Evolutionary conservation across 2,329 filamentous ascomycete species (phyloP), one percentile per base, ranked within the genome.

Genomic region (Hyphodiscus sp.): DNA sequence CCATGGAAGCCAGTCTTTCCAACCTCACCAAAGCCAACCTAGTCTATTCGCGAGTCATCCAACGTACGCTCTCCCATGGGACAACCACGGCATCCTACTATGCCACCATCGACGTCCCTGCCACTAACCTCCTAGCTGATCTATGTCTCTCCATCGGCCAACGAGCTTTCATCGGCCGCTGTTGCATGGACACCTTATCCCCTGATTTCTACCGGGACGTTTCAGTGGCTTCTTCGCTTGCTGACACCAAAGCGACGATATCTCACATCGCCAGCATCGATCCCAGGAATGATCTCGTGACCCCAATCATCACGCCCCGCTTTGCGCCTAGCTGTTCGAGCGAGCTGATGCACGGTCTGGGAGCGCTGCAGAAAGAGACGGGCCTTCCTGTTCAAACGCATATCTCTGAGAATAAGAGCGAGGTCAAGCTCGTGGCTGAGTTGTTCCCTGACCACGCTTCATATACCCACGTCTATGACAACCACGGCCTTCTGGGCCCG

Each of bases 51-150:
- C 85, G 86, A 54, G 86, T 89, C 59, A 81, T 99, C 58, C 76
- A 82, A 29, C 83, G 89, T 46, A 96, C 91, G 0, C 80, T 99
- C 11, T 80, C 89, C 20, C 84, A 96, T 67, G 94, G 94, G 58
- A 99, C 94, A 10, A 99, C 94, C 0, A 94, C 89, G 11, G 91
- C 91, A 6, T 82, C 89, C n/a, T 97, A 97, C 77, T 97, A 88
- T 69, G 92, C 92, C 54, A 97, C 94, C 23, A 83, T 90, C 58
- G 85, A 95, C 68, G 87, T 95, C 1, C 77, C 81, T 0, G 83
- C 91, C 1, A 99, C 94, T n/a, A 96, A 96, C 67, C 79, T 96
- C 8, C 84, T 99, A 6, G 88, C 91, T 0, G 83, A 89, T 59
- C 80, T 96, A 18, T 96, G 92, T 65, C 76, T 89, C n/a, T 68